A percentile compares a stretch with the other conserved stretches of the same genome.
These are phyloP conservation scores for Triticum urartu DNA, from an alignment of 176 grass and related monocot species.

Conservation along the genomic window DNA sequence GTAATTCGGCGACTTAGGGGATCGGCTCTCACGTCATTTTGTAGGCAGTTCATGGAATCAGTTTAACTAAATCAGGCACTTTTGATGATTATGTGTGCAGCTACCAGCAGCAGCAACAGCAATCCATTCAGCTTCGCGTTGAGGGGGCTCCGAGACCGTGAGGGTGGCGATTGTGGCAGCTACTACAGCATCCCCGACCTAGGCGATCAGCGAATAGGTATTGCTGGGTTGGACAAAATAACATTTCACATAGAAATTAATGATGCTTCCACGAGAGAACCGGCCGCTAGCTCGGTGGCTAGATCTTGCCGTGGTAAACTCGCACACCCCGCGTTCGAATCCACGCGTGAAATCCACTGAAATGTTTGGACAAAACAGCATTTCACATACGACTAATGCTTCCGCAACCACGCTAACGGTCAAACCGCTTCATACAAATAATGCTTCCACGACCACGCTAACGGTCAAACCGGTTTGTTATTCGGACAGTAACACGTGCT, in stretches of 20 bases:
- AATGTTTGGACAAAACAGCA: not conserved
- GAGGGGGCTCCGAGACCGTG: slow-evolving; percentile 21
- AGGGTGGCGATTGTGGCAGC: slow-evolving; percentile 16
- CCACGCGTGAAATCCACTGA: too few relatives aligned
- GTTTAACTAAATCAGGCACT: not conserved
- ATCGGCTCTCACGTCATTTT: not conserved
- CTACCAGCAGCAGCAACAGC: slow-evolving; percentile 6
- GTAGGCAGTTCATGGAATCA: not conserved
- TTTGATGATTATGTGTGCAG: slow-evolving; percentile 24
- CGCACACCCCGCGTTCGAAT: too few relatives aligned
- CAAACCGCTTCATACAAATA: not conserved
- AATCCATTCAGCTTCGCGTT: slow-evolving; percentile 38
- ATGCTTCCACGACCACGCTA: not conserved
- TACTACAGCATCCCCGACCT: slow-evolving; percentile 52
- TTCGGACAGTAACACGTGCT: not conserved
- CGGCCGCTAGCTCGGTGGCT: not conserved
- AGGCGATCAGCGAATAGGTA: slow-evolving; percentile 42
- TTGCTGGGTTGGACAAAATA: not conserved
- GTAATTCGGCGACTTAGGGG: not conserved
- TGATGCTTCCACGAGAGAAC: not conserved
- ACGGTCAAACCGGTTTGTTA: not conserved
- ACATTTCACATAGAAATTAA: not conserved
- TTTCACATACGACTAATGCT: not conserved
- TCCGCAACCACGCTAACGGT: too few relatives aligned
- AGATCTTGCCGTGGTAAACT: not conserved